These are phyloP conservation scores for Heliamphora pulchella DNA, from an alignment of 179 eudicot genomes.

Conservation along the genomic window DNA sequence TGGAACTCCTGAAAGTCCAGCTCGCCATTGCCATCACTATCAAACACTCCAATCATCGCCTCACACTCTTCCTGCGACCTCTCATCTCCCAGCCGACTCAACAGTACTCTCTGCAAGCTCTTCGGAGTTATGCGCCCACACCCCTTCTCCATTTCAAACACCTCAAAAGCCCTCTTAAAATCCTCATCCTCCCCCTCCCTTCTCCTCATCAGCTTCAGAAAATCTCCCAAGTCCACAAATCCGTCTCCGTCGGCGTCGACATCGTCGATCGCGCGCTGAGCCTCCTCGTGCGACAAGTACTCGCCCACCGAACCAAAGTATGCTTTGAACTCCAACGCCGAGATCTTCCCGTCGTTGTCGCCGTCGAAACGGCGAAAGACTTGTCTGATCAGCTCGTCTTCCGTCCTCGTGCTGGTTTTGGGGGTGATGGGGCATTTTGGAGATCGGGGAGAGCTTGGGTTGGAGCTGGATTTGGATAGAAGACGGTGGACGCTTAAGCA, in stretches of 20 bases:
- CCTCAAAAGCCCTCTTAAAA: constrained; percentile 60
- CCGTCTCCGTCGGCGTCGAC: constrained; percentile 56
- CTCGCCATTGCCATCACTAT: constrained; percentile 62
- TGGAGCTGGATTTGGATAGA: constrained; percentile 18
- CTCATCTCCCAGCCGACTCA: constrained; percentile 50
- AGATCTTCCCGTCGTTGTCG: constrained; percentile 55
- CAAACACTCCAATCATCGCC: constrained; percentile 60
- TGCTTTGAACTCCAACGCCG: constrained; percentile 43
- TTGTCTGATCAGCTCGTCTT: constrained; percentile 48
- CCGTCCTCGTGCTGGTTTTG: constrained; percentile 24
- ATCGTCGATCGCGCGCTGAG: constrained; percentile 46
- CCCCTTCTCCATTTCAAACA: constrained; percentile 62
- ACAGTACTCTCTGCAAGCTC: constrained; percentile 54
- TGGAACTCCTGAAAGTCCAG: constrained; percentile 64
- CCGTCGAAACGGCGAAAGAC: constrained; percentile 55
- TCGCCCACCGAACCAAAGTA: constrained; percentile 60
- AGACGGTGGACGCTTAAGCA: constrained; percentile 25
- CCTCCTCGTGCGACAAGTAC: constrained; percentile 48
- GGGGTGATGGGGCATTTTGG: constrained; percentile 18
- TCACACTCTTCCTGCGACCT: constrained; percentile 57
- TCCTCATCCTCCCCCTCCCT: constrained; percentile 29
- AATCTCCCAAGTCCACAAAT: constrained; percentile 47
- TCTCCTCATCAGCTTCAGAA: constrained; percentile 46
- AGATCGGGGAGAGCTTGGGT: constrained; percentile 26
- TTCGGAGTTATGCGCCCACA: constrained; percentile 58